A percentile compares a stretch with the other conserved stretches of the same genome.
Conservation (phyloP, 768 basidiomycete species). For the Coprinopsis sp. region DNA sequence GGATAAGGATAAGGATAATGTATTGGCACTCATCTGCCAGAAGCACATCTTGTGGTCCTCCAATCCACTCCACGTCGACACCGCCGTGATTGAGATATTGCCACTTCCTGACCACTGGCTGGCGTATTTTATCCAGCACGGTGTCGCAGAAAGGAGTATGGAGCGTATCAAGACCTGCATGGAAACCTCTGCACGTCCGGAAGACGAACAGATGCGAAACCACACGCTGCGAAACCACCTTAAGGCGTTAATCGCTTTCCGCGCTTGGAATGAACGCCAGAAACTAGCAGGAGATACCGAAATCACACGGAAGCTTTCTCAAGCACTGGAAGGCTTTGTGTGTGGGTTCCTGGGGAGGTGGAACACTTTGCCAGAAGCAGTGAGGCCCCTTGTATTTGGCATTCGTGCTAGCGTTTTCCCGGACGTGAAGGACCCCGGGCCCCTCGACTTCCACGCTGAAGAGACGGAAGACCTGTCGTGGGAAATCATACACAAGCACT, state of each 20-base stretch:
- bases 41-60: background rate
- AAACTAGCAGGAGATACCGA: too few relatives aligned
- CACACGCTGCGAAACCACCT: background rate
- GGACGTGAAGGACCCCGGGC: background rate
- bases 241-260: background rate
- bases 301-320: background rate
- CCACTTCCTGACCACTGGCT: background rate
- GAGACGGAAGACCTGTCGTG: background rate
- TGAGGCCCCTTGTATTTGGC: background rate
- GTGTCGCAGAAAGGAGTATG: background rate
- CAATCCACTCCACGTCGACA: background rate
- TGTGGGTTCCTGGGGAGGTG: too few relatives aligned
- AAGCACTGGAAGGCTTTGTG: too few relatives aligned
- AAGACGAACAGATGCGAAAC: background rate
- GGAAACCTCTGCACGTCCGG: background rate
- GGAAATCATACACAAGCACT: background rate
- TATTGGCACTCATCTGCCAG: background rate
- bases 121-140: background rate
- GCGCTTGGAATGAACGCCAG: background rate
- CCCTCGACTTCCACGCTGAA: background rate
- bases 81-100: background rate
- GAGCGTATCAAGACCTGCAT: background rate
- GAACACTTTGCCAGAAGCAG: background rate
- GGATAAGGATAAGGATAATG: background rate
- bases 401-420: background rate